Base-by-base conservation (phyloP, 495 filamentous ascomycete genomes). In the Pyrenula massariospora region DNA sequence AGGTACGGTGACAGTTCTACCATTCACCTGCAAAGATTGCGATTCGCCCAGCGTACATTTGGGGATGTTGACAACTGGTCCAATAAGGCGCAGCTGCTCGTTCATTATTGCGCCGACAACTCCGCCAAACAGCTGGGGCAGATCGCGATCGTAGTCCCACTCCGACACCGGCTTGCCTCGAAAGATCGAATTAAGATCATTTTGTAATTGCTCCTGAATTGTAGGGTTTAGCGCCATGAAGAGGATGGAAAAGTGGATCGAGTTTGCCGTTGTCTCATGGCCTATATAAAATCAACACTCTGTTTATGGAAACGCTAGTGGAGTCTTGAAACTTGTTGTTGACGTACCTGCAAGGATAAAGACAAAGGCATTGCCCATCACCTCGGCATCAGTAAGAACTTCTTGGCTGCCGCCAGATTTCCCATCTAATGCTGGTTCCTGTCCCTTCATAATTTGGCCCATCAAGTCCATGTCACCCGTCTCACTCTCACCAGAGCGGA, bases 401-500 rank as follows among this genome's bases (percentile, higher is more conserved):
- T 31, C 12, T 56, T 62, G 50, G 54, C 61, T 54, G 42, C 51
- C 42, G 47, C 47, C 24, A 19, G 54, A 3, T 52, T 52, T 52
- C 52, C 23, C 22, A 8, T 31, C 25, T 12, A 55, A 11, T 48
- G 52, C 8, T 22, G 19, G 12, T 15, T 23, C 10, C 19, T 52
- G 50, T 5, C 74, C 70, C 60, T 65, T 73, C 1, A 79, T 73
- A 1, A 84, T 67, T 24, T 75, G 70, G 42, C 81, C 79, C 78
- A 86, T 83, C 56, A 87, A 74, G 64, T 89, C 84, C 69, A 85
- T 75, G 49, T 81, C 80, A 47, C 73, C 70, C 19, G 74, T 57
- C 31, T 42, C 20, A 24, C 19, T 24, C 48, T 31, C 0, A 54
- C 54, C 25, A 65, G 58, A 1, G 36, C 42, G 1, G n/a, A 24